Conservation (phyloP, 2,329 filamentous ascomycete species). For the Whalleya microplaca region DNA sequence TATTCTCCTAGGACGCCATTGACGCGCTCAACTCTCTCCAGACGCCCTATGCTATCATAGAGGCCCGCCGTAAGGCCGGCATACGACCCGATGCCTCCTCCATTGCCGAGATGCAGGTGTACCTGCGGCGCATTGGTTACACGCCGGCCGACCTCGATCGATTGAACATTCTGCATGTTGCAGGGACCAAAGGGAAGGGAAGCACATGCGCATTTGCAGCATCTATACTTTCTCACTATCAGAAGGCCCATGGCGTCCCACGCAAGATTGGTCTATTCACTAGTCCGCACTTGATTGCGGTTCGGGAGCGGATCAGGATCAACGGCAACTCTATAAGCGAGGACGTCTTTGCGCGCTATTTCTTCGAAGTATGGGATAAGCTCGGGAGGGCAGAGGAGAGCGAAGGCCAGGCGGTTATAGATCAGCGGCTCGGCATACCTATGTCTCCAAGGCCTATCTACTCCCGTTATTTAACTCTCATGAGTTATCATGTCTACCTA, state of each 20-base stretch:
- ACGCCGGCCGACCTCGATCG: constrained; percentile 58
- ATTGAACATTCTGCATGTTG: constrained; percentile 71
- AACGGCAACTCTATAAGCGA: constrained; percentile 61
- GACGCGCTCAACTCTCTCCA: constrained; percentile 87
- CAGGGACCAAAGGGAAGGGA: constrained; percentile 79
- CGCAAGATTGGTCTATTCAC: constrained; percentile 66
- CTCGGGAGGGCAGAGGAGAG: constrained; percentile 45
- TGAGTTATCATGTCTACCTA: constrained; percentile 70
- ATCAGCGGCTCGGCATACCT: constrained; percentile 35
- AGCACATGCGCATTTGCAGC: constrained; percentile 71
- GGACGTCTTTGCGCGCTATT: constrained; percentile 64
- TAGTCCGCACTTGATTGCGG: constrained; percentile 69
- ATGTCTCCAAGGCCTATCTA: constrained; percentile 56
- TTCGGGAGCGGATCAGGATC: constrained; percentile 69
- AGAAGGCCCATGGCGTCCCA: constrained; percentile 39
- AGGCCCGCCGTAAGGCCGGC: constrained; percentile 77
- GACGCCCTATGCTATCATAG: constrained; percentile 80
- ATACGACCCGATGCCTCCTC: constrained; percentile 69
- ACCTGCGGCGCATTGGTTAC: constrained; percentile 79
- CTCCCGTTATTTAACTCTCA: constrained; percentile 65
- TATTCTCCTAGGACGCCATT: constrained; percentile 72
- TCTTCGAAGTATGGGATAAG: constrained; percentile 69
- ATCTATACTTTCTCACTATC: constrained; percentile 62
- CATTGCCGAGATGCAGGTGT: constrained; percentile 79
- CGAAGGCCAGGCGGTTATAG: constrained; percentile 29